These are phyloP conservation scores for Mucor irregularis DNA, from an alignment of 371 early-diverging fungal species.

Conservation along the genomic window DNA sequence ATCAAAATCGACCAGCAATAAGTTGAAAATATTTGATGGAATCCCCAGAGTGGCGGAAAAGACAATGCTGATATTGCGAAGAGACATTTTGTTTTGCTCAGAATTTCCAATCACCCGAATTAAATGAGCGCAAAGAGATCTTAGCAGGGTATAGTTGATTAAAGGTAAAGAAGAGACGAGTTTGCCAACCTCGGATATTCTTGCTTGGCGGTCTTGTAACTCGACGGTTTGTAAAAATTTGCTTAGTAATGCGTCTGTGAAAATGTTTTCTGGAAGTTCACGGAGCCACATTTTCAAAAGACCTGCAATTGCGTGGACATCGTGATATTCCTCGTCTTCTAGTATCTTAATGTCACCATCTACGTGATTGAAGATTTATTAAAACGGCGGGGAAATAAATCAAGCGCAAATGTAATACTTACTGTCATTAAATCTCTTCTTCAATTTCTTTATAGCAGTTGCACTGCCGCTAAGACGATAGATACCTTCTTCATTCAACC, in stretches of 20 bases:
- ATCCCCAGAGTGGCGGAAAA: constrained; percentile 93
- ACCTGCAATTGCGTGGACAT: constrained; percentile 92
- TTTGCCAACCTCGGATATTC: constrained; percentile 75
- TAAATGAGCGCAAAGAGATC: constrained; percentile 85
- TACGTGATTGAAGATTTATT: no score
- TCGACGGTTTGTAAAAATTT: constrained; percentile 83
- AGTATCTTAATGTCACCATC: constrained; percentile 37
- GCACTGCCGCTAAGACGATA: constrained; percentile 89
- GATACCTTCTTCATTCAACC: constrained; percentile 91
- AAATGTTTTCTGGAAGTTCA: constrained; percentile 83
- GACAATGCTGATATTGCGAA: constrained; percentile 92
- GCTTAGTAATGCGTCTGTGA: constrained; percentile 76
- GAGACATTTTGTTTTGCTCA: constrained; percentile 90
- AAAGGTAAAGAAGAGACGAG: constrained; percentile 80
- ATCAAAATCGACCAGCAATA: constrained; percentile 88
- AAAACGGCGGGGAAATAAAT: no score
- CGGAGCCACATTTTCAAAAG: constrained; percentile 90
- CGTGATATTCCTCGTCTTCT: constrained; percentile 65
- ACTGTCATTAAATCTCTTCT: constrained; percentile 76
- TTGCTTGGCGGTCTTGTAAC: constrained; percentile 66
- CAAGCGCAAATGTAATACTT: background rate
- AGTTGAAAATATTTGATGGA: constrained; percentile 84
- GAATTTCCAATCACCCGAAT: constrained; percentile 82
- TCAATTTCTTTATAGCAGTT: constrained; percentile 68
- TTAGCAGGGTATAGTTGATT: constrained; percentile 87